phyloP scores from a whole-genome alignment of 495 filamentous ascomycete species.

The Staphylotrichum tortipilum region DNA sequence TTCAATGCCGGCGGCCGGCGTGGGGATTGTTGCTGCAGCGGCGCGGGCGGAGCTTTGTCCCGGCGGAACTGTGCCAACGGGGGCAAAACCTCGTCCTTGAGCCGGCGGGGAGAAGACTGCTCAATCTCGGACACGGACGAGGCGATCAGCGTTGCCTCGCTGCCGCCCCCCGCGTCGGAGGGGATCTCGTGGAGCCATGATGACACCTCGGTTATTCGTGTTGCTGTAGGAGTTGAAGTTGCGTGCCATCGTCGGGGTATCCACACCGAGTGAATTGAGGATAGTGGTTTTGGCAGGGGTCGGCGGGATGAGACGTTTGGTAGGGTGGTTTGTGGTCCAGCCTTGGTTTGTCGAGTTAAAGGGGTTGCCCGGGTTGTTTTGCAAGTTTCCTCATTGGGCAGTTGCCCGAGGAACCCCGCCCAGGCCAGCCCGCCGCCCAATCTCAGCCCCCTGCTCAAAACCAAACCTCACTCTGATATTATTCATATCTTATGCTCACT shows the following conservation, averaged over 20 bases:
- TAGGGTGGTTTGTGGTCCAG: too few species aligned
- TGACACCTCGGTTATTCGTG: neutral
- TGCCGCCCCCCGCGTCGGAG: slow-evolving; percentile 1
- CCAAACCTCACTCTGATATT: neutral
- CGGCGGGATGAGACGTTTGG: too few species aligned
- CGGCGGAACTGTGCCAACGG: neutral
- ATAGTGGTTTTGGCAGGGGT: too few species aligned
- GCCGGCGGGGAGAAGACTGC: neutral
- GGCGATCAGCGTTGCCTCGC: neutral
- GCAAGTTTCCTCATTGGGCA: slow-evolving; percentile 3
- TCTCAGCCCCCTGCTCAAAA: too few species aligned
- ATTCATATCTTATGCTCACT: slow-evolving; percentile 47
- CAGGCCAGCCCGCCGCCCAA: too few species aligned
- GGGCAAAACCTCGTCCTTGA: neutral
- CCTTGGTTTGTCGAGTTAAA: neutral
- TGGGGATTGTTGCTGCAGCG: neutral
- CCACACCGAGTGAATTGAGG: too few species aligned
- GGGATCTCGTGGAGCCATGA: slow-evolving; percentile 9
- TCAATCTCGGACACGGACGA: neutral
- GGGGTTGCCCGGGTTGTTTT: too few species aligned
- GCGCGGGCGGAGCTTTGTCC: too few species aligned
- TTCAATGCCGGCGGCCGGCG: too few species aligned
- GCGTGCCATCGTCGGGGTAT: neutral
- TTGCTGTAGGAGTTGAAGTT: neutral
- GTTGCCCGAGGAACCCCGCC: slow-evolving; percentile 1